Conservation (phyloP, 2,329 filamentous ascomycete genomes). For the Fusarium tanahbumbuense region DNA sequence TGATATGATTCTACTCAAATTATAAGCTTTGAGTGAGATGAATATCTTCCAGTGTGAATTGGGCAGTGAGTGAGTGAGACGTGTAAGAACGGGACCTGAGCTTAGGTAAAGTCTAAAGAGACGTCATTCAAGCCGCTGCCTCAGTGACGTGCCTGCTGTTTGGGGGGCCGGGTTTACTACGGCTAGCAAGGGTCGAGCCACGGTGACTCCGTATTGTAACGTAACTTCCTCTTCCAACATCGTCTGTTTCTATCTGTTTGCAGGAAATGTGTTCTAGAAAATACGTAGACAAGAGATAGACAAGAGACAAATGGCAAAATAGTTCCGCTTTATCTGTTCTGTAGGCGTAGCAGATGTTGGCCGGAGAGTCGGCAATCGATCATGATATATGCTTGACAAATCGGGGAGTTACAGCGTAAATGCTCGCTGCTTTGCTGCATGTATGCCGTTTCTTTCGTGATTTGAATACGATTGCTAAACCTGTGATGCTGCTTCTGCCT, state of each 20-base stretch:
- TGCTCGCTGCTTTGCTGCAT: neutral
- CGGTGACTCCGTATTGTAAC: too few species aligned
- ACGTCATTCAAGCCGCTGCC: slow-evolving; percentile 48
- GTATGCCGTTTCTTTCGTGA: neutral
- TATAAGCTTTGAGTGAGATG: neutral
- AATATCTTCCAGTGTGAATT: neutral
- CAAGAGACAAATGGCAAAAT: neutral
- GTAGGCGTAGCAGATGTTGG: neutral
- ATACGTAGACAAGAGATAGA: neutral
- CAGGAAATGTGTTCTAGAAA: neutral
- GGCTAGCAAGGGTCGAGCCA: slow-evolving; percentile 28
- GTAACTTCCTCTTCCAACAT: neutral
- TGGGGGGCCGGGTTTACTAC: slow-evolving; percentile 39
- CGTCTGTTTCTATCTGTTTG: neutral
- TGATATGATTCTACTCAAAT: neutral
- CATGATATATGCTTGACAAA: neutral
- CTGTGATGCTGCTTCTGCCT: accelerated
- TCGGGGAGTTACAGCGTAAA: neutral
- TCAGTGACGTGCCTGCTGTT: slow-evolving; percentile 30
- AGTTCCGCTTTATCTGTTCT: neutral
- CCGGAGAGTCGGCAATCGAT: neutral
- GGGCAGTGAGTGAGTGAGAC: neutral
- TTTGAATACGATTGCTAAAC: neutral
- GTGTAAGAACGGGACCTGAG: neutral
- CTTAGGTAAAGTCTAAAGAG: slow-evolving; percentile 31